A percentile compares a stretch with the other conserved stretches of the same genome.
These are phyloP conservation scores for Atkinsonella texensis DNA, from an alignment of 2,329 filamentous ascomycete species.

Conservation along the genomic window DNA sequence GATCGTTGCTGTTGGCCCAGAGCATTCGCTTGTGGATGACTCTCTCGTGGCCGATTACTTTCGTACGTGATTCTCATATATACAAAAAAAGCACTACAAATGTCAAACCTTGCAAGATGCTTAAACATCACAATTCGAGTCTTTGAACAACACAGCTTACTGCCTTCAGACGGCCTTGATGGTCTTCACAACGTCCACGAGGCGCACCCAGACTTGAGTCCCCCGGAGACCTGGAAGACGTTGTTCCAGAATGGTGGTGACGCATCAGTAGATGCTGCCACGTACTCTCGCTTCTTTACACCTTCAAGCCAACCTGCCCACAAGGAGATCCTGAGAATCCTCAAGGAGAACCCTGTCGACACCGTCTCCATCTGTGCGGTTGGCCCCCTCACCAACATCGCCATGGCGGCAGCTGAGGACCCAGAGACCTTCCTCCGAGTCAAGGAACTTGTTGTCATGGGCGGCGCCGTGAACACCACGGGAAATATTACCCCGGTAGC, in stretches of 20 bases:
- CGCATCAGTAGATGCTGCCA: slow-evolving; percentile 25
- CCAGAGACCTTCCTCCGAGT: slow-evolving; percentile 78
- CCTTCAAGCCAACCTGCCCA: slow-evolving; percentile 64
- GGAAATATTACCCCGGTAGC: slow-evolving; percentile 80
- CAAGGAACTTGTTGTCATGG: slow-evolving; percentile 93
- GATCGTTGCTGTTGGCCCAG: slow-evolving; percentile 74
- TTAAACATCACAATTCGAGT: too few species aligned
- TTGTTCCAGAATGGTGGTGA: slow-evolving; percentile 38
- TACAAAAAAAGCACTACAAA: slow-evolving; percentile 1
- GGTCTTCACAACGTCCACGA: slow-evolving; percentile 67
- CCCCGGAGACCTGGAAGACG: slow-evolving; percentile 60
- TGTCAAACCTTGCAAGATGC: too few species aligned
- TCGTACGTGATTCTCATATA: slow-evolving; percentile 42
- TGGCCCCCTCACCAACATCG: slow-evolving; percentile 88
- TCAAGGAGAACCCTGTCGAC: slow-evolving; percentile 68
- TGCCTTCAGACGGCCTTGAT: slow-evolving; percentile 53
- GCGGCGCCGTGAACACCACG: slow-evolving; percentile 64
- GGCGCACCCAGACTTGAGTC: slow-evolving; percentile 61
- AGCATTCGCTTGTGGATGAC: slow-evolving; percentile 75
- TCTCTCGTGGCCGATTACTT: slow-evolving; percentile 75
- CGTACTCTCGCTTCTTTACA: slow-evolving; percentile 53
- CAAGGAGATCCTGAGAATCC: slow-evolving; percentile 77
- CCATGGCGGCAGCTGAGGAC: slow-evolving; percentile 77
- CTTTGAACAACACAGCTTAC: not conserved
- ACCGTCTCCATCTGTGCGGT: slow-evolving; percentile 85